A percentile compares a stretch with the other conserved stretches of the same genome.
Evolutionary conservation across 495 filamentous ascomycete species (phyloP).

Genomic region (Penicillium atrosanguineum): DNA sequence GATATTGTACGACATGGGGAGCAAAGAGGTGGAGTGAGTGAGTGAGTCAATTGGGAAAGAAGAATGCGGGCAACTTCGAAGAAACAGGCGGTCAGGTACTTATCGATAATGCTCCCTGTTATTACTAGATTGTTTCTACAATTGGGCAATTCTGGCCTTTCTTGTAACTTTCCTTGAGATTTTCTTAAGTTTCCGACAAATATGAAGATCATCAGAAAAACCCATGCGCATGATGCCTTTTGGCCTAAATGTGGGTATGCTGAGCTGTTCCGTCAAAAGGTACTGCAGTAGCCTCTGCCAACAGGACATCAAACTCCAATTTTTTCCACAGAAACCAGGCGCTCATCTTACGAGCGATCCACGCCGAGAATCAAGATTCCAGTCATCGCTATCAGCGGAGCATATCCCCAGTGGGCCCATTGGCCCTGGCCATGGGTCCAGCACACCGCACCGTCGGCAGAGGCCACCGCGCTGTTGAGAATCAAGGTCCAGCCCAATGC

Average conservation of each 20-base stretch:
- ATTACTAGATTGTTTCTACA: not conserved
- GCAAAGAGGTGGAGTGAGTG: not conserved
- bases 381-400: constrained; percentile 36
- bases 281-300: constrained; percentile 9
- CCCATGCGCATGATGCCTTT: not conserved
- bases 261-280: not conserved
- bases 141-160: not conserved
- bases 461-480: constrained; percentile 42
- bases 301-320: not conserved
- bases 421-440: constrained; percentile 41
- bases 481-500: constrained; percentile 46
- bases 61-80: constrained; percentile 8
- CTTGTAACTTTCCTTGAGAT: not conserved
- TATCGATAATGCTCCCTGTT: constrained; percentile 11
- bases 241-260: constrained; percentile 16
- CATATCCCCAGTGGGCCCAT: constrained; percentile 58
- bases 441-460: constrained; percentile 47
- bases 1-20: constrained; percentile 19
- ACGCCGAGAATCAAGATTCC: constrained; percentile 24
- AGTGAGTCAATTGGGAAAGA: constrained; percentile 4
- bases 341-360: not conserved
- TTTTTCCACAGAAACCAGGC: not conserved
- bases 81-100: constrained; percentile 29
- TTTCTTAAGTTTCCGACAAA: not conserved
- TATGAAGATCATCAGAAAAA: no score